Percentiles rank a stretch among this genome's conserved stretches.
These are phyloP conservation scores for Aspergillus funiculosus DNA, from an alignment of 495 filamentous ascomycete genomes.

Conservation along the genomic window DNA sequence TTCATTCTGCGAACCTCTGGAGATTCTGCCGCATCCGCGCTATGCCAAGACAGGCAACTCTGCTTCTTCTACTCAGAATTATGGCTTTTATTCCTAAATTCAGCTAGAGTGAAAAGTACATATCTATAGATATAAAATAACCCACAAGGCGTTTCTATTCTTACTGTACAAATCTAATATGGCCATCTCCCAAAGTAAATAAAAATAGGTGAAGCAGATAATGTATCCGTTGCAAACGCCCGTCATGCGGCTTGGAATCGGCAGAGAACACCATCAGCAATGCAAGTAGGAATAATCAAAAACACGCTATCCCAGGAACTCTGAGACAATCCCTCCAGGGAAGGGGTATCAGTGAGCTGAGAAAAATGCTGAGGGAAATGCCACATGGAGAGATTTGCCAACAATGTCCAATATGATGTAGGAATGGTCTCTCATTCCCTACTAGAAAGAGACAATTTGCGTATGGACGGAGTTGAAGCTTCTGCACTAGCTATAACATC, in stretches of 20 bases:
- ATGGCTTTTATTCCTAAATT: no score
- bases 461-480: conserved; percentile 6
- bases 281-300: conserved; percentile 4
- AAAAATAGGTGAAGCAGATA: conserved; percentile 8
- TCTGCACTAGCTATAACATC: not conserved
- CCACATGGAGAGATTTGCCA: conserved; percentile 3
- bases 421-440: not conserved
- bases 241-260: conserved; percentile 1
- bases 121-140: no score
- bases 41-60: conserved; percentile 9
- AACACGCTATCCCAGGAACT: not conserved
- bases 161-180: conserved; percentile 1
- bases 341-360: not conserved
- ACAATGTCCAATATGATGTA: conserved; percentile 6
- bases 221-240: conserved; percentile 7
- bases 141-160: no score
- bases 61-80: no score
- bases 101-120: no score
- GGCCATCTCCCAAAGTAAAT: not conserved
- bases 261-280: conserved; percentile 11
- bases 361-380: not conserved
- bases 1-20: not conserved
- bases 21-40: conserved; percentile 10
- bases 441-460: not conserved
- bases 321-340: not conserved